Conservation (phyloP, 164 flowering plant genomes). For the Aristolochia californica region DNA sequence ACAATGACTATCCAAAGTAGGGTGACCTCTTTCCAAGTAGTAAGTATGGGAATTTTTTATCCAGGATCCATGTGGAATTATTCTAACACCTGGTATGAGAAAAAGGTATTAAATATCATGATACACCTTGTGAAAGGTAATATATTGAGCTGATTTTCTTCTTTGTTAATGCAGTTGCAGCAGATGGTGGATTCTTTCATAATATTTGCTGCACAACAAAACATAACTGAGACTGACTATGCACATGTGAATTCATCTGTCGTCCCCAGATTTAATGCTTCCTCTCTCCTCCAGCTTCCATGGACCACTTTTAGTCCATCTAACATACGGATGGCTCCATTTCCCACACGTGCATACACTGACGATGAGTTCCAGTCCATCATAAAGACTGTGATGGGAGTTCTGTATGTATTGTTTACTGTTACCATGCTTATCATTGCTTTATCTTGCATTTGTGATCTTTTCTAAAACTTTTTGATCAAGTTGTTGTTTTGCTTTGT, state of each 20-base stretch:
- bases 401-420: conserved; percentile 47
- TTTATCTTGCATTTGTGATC: neutral
- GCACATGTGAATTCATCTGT: conserved; percentile 15
- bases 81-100: too few species aligned
- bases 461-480: neutral
- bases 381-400: conserved; percentile 86
- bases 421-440: neutral
- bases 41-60: too few species aligned
- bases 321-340: conserved; percentile 79
- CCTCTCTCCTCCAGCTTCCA: conserved; percentile 19
- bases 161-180: conserved; percentile 64
- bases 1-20: too few species aligned
- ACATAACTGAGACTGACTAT: conserved; percentile 9
- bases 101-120: too few species aligned
- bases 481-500: neutral
- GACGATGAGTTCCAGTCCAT: conserved; percentile 96
- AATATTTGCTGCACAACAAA: conserved; percentile 69
- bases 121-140: too few species aligned
- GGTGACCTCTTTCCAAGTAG: too few species aligned
- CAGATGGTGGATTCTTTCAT: conserved; percentile 89
- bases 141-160: neutral
- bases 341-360: conserved; percentile 93
- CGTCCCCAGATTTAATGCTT: conserved; percentile 6
- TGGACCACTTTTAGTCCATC: conserved; percentile 64
- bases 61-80: too few species aligned